Percentiles rank a stretch among this genome's conserved stretches.
Evolutionary conservation across 352 stramenopile species (phyloP).

Genomic region (Blastocystis sp.): DNA sequence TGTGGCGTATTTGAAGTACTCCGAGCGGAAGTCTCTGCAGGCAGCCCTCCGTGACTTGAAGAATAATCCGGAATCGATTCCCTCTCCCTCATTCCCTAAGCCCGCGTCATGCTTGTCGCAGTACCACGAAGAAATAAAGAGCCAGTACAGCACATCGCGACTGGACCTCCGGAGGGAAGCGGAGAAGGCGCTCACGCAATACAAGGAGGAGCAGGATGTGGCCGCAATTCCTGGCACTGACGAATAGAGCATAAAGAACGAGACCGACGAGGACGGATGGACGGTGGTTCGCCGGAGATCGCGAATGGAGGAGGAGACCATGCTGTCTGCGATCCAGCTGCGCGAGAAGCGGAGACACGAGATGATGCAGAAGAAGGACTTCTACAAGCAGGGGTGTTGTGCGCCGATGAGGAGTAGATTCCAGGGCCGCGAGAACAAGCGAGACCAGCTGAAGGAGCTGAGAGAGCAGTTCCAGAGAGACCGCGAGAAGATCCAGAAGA

Average conservation of each 20-base stretch:
- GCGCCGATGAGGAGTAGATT: constrained; percentile 13
- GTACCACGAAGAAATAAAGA: background rate
- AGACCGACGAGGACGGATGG: constrained; percentile 56
- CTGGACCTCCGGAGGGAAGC: background rate
- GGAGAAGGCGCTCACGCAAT: constrained; percentile 12
- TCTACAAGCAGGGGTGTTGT: constrained; percentile 32
- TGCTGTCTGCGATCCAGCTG: constrained; percentile 48
- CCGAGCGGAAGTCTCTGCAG: constrained; percentile 18
- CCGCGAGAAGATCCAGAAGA: constrained; percentile 29
- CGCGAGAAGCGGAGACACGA: constrained; percentile 25
- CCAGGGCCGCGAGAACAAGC: constrained; percentile 46
- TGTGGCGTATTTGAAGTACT: constrained; percentile 31
- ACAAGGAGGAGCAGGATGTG: constrained; percentile 62
- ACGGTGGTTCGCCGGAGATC: constrained; percentile 30
- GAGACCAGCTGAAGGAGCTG: constrained; percentile 55
- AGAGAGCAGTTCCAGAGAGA: constrained; percentile 51
- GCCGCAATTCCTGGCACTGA: background rate
- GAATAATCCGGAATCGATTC: constrained; percentile 1
- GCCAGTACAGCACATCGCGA: background rate
- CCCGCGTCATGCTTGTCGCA: background rate
- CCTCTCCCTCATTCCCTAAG: constrained; percentile 19
- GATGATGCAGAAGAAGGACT: constrained; percentile 48
- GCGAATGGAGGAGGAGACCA: constrained; percentile 6
- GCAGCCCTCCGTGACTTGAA: background rate
- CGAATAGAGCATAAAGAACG: constrained; percentile 16